Conservation (phyloP, 148 eudicot species). For the Camellia sinensis region DNA sequence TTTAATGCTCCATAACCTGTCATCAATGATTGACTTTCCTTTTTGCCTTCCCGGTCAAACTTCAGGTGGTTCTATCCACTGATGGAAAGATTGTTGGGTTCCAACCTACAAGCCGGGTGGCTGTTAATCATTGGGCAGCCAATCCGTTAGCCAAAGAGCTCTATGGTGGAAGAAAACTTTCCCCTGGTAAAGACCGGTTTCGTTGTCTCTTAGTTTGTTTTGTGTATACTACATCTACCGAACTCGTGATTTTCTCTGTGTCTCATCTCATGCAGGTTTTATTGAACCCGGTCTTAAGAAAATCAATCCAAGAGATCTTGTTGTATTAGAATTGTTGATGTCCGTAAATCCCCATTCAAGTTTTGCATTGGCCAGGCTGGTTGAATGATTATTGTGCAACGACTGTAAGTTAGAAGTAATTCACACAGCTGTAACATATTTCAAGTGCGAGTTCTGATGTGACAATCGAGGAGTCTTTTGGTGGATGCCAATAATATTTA, state of each 20-base stretch:
- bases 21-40: slow-evolving; percentile 3
- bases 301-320: slow-evolving; percentile 42
- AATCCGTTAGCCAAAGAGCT: slow-evolving; percentile 80
- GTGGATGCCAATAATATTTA: background rate
- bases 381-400: slow-evolving; percentile 18
- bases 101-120: slow-evolving; percentile 78
- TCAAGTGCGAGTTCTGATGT: background rate
- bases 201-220: background rate
- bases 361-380: slow-evolving; percentile 71
- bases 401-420: background rate
- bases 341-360: slow-evolving; percentile 48
- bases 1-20: background rate
- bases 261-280: slow-evolving; percentile 41
- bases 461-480: background rate
- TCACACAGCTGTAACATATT: background rate
- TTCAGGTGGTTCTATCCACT: slow-evolving; percentile 65
- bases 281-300: slow-evolving; percentile 62
- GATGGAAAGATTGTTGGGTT: slow-evolving; percentile 69
- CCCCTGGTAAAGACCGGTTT: slow-evolving; percentile 46
- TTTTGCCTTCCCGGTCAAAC: slow-evolving; percentile 8
- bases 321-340: slow-evolving; percentile 67
- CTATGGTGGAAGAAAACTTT: slow-evolving; percentile 62
- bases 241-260: slow-evolving; percentile 1
- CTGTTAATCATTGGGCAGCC: slow-evolving; percentile 77
- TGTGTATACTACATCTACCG: background rate